Evolutionary conservation across 2,329 filamentous ascomycete genomes (phyloP).

Genomic region (Thelonectria discophora): DNA sequence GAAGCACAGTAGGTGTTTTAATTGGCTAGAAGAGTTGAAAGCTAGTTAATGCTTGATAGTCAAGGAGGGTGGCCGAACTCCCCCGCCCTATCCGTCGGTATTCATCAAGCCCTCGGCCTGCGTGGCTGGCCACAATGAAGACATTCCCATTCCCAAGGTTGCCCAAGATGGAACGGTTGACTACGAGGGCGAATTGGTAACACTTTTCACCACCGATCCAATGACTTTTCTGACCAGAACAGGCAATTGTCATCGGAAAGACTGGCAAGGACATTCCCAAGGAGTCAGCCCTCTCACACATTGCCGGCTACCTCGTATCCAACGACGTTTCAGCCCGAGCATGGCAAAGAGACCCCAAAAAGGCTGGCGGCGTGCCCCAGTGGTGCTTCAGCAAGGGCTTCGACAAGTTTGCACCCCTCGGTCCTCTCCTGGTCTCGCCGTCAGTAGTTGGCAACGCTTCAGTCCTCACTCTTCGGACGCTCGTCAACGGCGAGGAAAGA

Average conservation of each 20-base stretch:
- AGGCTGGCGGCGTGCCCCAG: constrained; percentile 53
- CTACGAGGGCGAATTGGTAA: constrained; percentile 60
- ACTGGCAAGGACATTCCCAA: constrained; percentile 60
- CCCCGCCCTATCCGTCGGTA: constrained; percentile 58
- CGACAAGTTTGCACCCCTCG: constrained; percentile 65
- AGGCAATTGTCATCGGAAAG: constrained; percentile 61
- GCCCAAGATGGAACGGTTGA: constrained; percentile 57
- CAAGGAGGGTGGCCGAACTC: constrained; percentile 60
- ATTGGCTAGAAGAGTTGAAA: rapidly evolving
- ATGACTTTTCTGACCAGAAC: not conserved
- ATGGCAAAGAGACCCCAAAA: constrained; percentile 60
- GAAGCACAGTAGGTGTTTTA: constrained; percentile 44
- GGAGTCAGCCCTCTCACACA: constrained; percentile 54
- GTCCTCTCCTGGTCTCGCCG: constrained; percentile 54
- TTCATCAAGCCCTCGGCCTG: constrained; percentile 61
- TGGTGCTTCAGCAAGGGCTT: constrained; percentile 66
- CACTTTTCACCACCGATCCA: rapidly evolving
- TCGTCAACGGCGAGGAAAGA: constrained; percentile 60
- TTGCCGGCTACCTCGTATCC: constrained; percentile 56
- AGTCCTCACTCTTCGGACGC: constrained; percentile 46
- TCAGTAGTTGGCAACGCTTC: constrained; percentile 43
- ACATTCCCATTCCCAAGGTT: constrained; percentile 57
- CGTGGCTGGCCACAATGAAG: constrained; percentile 47
- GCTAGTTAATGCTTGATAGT: constrained; percentile 47
- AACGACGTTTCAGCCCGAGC: constrained; percentile 66